phyloP scores from a whole-genome alignment of 305 asterid species.

The Solanum hybrid region DNA sequence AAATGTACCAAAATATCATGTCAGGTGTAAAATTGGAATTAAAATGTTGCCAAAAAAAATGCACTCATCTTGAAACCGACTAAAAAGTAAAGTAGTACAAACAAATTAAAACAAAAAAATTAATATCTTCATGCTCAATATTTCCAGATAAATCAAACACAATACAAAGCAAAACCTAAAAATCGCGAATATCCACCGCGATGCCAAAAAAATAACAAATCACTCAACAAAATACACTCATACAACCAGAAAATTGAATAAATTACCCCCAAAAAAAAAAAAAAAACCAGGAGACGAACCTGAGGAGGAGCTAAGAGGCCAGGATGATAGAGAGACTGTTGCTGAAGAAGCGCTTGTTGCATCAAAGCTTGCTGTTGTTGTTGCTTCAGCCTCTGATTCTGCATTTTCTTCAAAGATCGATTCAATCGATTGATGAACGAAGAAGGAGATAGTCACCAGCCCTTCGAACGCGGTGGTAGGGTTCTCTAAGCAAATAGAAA shows the following conservation, averaged over 20 bases:
- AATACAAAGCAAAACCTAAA: not conserved
- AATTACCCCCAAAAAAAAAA: not conserved
- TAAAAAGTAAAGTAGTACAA: not conserved
- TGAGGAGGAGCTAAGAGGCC: conserved; percentile 91
- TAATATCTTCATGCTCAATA: not conserved
- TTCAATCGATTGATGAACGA: conserved; percentile 4
- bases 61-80: not conserved
- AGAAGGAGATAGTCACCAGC: not conserved
- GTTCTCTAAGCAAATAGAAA: not conserved
- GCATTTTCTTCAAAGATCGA: conserved; percentile 39
- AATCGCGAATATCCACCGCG: not conserved
- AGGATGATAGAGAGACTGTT: conserved; percentile 81
- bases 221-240: not conserved
- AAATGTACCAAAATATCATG: not conserved
- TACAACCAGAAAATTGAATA: not conserved
- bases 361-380: conserved; percentile 70
- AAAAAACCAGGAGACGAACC: conserved; percentile 22
- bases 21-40: not conserved
- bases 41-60: not conserved
- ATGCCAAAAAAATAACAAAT: not conserved
- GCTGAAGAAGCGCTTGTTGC: conserved; percentile 90
- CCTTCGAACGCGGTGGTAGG: not conserved
- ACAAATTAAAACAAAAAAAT: not conserved
- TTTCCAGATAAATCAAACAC: not conserved
- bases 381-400: conserved; percentile 73